Percentiles rank a stretch among this genome's conserved stretches.
Conservation (phyloP, 2,329 filamentous ascomycete genomes). For the Geosmithia morbida region DNA sequence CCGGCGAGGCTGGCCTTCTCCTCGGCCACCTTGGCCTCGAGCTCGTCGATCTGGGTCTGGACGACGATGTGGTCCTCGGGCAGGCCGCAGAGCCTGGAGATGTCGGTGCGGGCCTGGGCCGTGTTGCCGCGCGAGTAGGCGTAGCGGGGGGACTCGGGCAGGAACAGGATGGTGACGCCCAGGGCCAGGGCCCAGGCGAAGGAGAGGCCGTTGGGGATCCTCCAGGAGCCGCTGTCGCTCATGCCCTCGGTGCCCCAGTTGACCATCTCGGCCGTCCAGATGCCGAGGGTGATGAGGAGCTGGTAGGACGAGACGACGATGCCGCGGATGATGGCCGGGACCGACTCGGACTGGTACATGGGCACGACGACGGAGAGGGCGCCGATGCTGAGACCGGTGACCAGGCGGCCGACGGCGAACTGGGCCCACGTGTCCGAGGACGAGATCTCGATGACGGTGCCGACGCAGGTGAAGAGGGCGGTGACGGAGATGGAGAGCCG, state of each 20-base stretch:
- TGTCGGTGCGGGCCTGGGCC: constrained; percentile 8
- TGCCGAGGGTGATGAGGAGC: constrained; percentile 55
- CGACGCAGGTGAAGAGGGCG: constrained; percentile 47
- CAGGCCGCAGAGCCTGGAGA: constrained; percentile 29
- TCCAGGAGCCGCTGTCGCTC: constrained; percentile 38
- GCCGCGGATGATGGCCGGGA: constrained; percentile 49
- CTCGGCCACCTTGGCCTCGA: constrained; percentile 32
- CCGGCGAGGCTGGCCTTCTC: constrained; percentile 29
- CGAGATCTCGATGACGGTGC: constrained; percentile 49
- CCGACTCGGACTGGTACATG: constrained; percentile 56
- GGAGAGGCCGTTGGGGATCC: constrained; percentile 44
- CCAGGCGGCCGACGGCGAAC: constrained; percentile 47
- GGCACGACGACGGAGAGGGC: constrained; percentile 48
- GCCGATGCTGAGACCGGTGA: constrained; percentile 54
- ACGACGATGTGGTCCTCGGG: constrained; percentile 23
- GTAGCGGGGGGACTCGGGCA: constrained; percentile 18
- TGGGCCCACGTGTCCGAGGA: constrained; percentile 44
- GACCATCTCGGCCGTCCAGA: constrained; percentile 42
- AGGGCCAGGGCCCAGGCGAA: constrained; percentile 40
- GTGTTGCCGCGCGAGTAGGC: background rate
- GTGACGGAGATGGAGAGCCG: constrained; percentile 46
- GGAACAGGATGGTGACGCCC: constrained; percentile 31
- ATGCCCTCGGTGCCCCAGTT: constrained; percentile 44
- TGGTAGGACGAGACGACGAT: constrained; percentile 51
- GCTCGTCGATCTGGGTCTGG: constrained; percentile 33